Percentiles rank a stretch among this genome's conserved stretches.
Conservation (phyloP, 805 yeast genomes). For the Saccharomycopsis fibuligera region DNA sequence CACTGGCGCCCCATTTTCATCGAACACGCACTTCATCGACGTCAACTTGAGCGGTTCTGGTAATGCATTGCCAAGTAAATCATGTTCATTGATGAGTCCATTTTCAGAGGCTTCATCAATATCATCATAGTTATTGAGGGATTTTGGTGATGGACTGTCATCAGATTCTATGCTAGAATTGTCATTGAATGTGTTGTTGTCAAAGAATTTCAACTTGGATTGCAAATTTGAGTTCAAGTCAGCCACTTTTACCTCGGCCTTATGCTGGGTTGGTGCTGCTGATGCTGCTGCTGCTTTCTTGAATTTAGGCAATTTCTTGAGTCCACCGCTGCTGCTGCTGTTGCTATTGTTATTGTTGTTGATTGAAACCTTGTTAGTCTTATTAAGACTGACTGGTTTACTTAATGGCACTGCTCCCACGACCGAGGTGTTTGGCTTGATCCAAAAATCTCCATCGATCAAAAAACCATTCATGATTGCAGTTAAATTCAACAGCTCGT, state of each 20-base stretch:
- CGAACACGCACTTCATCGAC: slow-evolving; percentile 27
- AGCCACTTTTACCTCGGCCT: neutral
- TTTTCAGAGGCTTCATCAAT: too few species aligned
- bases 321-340: neutral
- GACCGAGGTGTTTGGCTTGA: slow-evolving; percentile 11
- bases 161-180: neutral
- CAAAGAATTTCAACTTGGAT: slow-evolving; percentile 12
- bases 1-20: slow-evolving; percentile 34
- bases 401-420: slow-evolving; percentile 8
- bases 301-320: neutral
- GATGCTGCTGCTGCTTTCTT: too few species aligned
- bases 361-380: too few species aligned
- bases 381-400: neutral
- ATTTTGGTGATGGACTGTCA: slow-evolving; percentile 5
- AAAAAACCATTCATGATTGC: slow-evolving; percentile 18
- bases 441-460: slow-evolving; percentile 9
- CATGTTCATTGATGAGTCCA: slow-evolving; percentile 34
- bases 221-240: neutral
- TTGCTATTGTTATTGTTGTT: neutral
- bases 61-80: slow-evolving; percentile 35
- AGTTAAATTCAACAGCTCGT: slow-evolving; percentile 3
- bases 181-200: slow-evolving; percentile 1
- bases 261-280: too few species aligned
- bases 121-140: neutral
- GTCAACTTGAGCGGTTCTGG: slow-evolving; percentile 57